A percentile compares a stretch with the other conserved stretches of the same genome.
phyloP scores from a whole-genome alignment of 169 alveolate species.

The Plasmodium cynomolgi region DNA sequence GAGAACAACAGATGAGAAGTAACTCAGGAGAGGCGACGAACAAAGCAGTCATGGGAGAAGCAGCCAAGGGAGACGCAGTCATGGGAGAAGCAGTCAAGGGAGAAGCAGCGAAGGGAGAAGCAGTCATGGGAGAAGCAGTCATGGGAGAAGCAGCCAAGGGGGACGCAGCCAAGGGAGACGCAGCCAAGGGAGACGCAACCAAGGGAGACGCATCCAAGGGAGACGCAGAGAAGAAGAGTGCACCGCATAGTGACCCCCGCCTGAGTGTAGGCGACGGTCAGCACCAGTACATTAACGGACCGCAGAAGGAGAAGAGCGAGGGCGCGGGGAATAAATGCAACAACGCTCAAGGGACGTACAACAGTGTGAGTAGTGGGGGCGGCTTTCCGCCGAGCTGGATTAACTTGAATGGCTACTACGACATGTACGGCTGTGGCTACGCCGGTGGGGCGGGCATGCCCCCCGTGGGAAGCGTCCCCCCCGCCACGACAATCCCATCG shows the following conservation, averaged over 20 bases:
- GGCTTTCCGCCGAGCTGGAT: background rate
- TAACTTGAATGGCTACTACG: conserved; percentile 10
- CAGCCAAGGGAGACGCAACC: background rate
- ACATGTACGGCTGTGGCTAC: conserved; percentile 22
- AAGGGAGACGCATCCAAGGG: too few relatives aligned
- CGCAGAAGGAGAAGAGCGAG: background rate
- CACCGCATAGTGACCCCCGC: background rate
- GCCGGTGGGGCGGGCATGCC: background rate
- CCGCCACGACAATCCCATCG: background rate
- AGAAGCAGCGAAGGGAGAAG: too few relatives aligned
- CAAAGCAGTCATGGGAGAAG: background rate
- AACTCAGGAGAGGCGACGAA: background rate
- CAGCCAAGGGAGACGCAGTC: background rate
- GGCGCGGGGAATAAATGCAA: background rate
- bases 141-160: too few relatives aligned
- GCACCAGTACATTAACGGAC: background rate
- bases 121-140: background rate
- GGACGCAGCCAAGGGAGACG: too few relatives aligned
- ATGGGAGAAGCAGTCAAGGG: background rate
- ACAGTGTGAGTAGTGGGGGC: background rate
- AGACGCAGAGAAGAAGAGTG: background rate
- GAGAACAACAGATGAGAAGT: background rate
- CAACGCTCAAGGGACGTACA: background rate
- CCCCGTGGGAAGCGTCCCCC: background rate
- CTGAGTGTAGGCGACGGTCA: background rate